Base-by-base conservation (phyloP, 2,329 filamentous ascomycete genomes). In the Colletotrichum falcatum region DNA sequence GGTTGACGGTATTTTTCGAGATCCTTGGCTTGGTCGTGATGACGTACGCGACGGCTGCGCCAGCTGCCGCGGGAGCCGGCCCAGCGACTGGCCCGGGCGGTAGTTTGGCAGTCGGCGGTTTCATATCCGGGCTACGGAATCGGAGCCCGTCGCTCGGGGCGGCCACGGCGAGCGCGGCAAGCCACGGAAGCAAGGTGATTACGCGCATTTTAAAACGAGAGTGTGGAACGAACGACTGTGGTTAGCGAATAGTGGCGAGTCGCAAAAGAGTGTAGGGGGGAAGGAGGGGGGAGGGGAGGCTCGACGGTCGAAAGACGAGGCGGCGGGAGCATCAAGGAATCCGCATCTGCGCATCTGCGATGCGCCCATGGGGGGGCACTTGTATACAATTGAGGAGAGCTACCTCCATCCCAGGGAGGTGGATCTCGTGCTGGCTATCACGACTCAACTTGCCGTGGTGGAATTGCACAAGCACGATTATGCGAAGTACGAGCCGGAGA, bases 141-240 rank as follows among this genome's bases (percentile, higher is more conserved):
- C 51, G 7, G 14, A 16, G 53, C 16, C 60, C 53, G 9, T n/a
- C 56, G 37, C 51, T 63, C 23, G 65, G 23, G 26, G 39, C 23
- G 7, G 65, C 28, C 16, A 59, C 18, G 26, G 39, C 23, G 7
- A 68, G 46, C 16, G 54, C 2, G 8, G 42, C 37, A 8, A 68
- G 53, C 26, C 42, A 58, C 11, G 28, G 11, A 5, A 68, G 7
- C 6, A 59, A 46, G 11, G 14, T 18, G 28, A 16, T n/a, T 5
- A 12, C 12, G 20, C 28, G 37, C 65, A 68, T 68, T 12, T 9
- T 35, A n/a, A 58, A 37, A 39, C n/a, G n/a, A 54, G n/a, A 2
- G 11, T 23, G 26, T 8, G 23, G 1, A 42, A n/a, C 12, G 30
- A 55, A 66, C n/a, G 33, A 67, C 23, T 14, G 11, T 33, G 35